These are phyloP conservation scores for Pichia sp. DNA, from an alignment of 1,139 yeast genomes.

Conservation along the genomic window DNA sequence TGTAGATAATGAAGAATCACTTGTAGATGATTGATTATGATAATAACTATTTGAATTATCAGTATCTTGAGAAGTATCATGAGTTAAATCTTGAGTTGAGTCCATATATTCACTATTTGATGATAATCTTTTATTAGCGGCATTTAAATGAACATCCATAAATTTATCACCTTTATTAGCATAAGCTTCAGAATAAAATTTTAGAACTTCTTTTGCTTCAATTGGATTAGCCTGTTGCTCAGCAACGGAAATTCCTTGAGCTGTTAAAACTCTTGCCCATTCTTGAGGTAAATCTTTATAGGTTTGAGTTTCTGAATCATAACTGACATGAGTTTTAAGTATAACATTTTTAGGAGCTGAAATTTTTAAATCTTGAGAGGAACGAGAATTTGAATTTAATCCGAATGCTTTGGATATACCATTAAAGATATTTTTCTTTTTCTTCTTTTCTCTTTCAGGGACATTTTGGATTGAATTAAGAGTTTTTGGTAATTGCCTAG, in stretches of 20 bases:
- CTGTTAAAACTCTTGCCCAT: slow-evolving; percentile 80
- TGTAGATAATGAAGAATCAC: slow-evolving; percentile 9
- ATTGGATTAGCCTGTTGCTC: slow-evolving; percentile 92
- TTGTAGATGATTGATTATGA: slow-evolving; percentile 6
- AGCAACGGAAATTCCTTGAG: slow-evolving; percentile 76
- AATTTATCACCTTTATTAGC: slow-evolving; percentile 55
- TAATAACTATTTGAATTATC: slow-evolving; percentile 2
- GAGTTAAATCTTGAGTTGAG: slow-evolving; percentile 13
- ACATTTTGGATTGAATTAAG: slow-evolving; percentile 12
- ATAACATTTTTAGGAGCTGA: slow-evolving; percentile 88
- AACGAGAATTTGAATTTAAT: slow-evolving; percentile 34
- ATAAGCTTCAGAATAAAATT: slow-evolving; percentile 62
- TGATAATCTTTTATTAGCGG: slow-evolving; percentile 26
- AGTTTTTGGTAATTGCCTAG: slow-evolving; percentile 14
- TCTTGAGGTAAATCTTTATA: slow-evolving; percentile 88
- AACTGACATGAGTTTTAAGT: slow-evolving; percentile 91
- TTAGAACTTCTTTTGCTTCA: slow-evolving; percentile 63
- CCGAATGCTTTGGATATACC: slow-evolving; percentile 42
- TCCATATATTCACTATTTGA: slow-evolving; percentile 15
- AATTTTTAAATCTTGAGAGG: slow-evolving; percentile 49
- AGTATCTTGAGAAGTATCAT: slow-evolving; percentile 11
- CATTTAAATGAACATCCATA: slow-evolving; percentile 72
- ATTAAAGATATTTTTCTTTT: slow-evolving; percentile 40
- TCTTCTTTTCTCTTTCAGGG: slow-evolving; percentile 17
- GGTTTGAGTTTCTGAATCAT: slow-evolving; percentile 74